Evolutionary conservation across 2,329 filamentous ascomycete genomes (phyloP).

Genomic region (Botrytis porri): DNA sequence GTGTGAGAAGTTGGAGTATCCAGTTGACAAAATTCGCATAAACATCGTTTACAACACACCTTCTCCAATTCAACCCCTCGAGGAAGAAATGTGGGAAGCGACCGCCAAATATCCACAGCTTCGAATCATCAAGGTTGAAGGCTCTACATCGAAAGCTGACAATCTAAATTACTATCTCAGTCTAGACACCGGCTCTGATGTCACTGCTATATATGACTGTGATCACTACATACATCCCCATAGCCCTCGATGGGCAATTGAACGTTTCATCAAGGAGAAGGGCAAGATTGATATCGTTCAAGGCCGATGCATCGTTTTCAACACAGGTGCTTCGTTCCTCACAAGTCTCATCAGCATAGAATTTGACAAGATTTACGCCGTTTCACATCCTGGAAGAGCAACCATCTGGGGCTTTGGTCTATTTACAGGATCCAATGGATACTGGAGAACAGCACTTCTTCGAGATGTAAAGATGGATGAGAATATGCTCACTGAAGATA

Average conservation of each 20-base stretch:
- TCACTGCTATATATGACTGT: constrained; percentile 49
- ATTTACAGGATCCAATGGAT: constrained; percentile 46
- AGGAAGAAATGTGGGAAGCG: constrained; percentile 43
- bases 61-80: constrained; percentile 45
- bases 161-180: constrained; percentile 49
- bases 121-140: constrained; percentile 46
- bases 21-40: constrained; percentile 45
- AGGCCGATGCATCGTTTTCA: constrained; percentile 49
- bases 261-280: constrained; percentile 44
- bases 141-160: constrained; percentile 49
- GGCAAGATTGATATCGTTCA: constrained; percentile 47
- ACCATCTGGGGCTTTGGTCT: constrained; percentile 48
- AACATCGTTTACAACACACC: constrained; percentile 51
- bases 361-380: constrained; percentile 52
- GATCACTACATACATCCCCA: constrained; percentile 51
- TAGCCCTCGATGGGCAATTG: constrained; percentile 47
- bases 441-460: constrained; percentile 46
- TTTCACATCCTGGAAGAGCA: constrained; percentile 48
- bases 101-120: constrained; percentile 42
- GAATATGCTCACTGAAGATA: constrained; percentile 49
- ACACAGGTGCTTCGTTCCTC: constrained; percentile 44
- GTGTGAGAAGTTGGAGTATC: constrained; percentile 47
- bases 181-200: constrained; percentile 45
- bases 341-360: constrained; percentile 49
- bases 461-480: constrained; percentile 48